Percentiles rank a stretch among this genome's conserved stretches.
Conservation (phyloP, 1,284 basidiomycete species). For the Pseudomicrostroma phylloplanum region DNA sequence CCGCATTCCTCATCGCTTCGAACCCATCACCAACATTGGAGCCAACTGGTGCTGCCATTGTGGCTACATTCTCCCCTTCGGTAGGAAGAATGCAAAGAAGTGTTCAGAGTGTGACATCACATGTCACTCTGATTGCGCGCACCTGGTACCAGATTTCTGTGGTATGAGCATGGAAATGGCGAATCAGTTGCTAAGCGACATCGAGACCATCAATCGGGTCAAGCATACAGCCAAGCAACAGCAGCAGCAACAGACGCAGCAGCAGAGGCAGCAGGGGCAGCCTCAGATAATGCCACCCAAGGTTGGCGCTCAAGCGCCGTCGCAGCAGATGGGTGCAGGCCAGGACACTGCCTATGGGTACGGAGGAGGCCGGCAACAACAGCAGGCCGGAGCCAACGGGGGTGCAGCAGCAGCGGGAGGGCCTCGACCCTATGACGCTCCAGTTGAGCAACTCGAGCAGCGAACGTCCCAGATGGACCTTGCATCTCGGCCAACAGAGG, state of each 20-base stretch:
- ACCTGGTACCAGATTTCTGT: conserved; percentile 97
- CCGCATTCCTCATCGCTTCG: conserved; percentile 97
- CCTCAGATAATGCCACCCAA: conserved; percentile 15
- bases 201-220: conserved; percentile 63
- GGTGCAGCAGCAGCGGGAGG: neutral
- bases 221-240: conserved; percentile 30
- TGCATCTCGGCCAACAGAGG: neutral
- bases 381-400: too few species aligned
- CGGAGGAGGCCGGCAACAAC: too few species aligned
- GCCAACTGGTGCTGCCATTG: conserved; percentile 99
- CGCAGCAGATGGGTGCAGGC: neutral
- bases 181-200: conserved; percentile 82
- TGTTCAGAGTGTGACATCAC: conserved; percentile 95
- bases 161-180: conserved; percentile 99
- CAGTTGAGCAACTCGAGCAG: conserved; percentile 22
- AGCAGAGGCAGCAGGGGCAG: conserved; percentile 11
- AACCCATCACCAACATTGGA: conserved; percentile 91
- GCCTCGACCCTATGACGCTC: neutral
- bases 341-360: too few species aligned
- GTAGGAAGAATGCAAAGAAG: conserved; percentile 89
- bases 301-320: neutral
- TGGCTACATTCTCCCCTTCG: conserved; percentile 86
- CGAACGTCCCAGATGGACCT: conserved; percentile 37
- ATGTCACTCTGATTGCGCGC: conserved; percentile 94
- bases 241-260: conserved; percentile 18